phyloP scores from a whole-genome alignment of 106 monocot genomes.

The Dendrobium catenatum region DNA sequence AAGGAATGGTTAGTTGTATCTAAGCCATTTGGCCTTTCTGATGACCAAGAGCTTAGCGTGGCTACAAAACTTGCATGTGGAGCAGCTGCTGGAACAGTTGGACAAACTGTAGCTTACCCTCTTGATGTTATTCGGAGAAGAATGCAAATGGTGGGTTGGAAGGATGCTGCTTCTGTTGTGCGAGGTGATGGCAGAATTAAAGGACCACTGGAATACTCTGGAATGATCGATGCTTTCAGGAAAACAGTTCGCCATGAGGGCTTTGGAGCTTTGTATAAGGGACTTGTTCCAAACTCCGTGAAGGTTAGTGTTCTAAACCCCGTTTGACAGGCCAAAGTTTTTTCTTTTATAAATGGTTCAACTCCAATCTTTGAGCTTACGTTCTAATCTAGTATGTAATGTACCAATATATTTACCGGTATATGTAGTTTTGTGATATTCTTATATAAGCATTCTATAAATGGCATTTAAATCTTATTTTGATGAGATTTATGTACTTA shows the following conservation, averaged over 20 bases:
- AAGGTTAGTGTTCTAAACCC: constrained; percentile 30
- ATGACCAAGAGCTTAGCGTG: constrained; percentile 55
- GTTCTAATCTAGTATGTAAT: too few relatives aligned
- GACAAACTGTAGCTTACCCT: constrained; percentile 89
- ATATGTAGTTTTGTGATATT: too few relatives aligned
- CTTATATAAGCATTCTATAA: too few relatives aligned
- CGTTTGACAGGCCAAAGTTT: too few relatives aligned
- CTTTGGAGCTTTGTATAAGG: constrained; percentile 70
- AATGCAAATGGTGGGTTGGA: constrained; percentile 97
- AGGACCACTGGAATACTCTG: constrained; percentile 46
- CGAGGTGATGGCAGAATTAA: constrained; percentile 36
- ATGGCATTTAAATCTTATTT: too few relatives aligned
- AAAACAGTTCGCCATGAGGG: constrained; percentile 69
- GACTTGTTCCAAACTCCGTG: constrained; percentile 74
- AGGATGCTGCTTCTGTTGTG: constrained; percentile 55
- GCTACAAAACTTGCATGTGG: constrained; percentile 71
- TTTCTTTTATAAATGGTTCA: too few relatives aligned
- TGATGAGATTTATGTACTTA: too few relatives aligned
- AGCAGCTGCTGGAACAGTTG: constrained; percentile 74
- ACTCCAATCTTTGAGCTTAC: too few relatives aligned
- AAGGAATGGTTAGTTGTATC: constrained; percentile 68
- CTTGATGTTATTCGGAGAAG: constrained; percentile 82
- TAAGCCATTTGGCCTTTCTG: constrained; percentile 43
- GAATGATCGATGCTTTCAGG: constrained; percentile 77
- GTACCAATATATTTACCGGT: too few relatives aligned